A percentile compares a stretch with the other conserved stretches of the same genome.
Conservation (phyloP, 2,329 filamentous ascomycete genomes). For the Tolypocladium guangdongense region DNA sequence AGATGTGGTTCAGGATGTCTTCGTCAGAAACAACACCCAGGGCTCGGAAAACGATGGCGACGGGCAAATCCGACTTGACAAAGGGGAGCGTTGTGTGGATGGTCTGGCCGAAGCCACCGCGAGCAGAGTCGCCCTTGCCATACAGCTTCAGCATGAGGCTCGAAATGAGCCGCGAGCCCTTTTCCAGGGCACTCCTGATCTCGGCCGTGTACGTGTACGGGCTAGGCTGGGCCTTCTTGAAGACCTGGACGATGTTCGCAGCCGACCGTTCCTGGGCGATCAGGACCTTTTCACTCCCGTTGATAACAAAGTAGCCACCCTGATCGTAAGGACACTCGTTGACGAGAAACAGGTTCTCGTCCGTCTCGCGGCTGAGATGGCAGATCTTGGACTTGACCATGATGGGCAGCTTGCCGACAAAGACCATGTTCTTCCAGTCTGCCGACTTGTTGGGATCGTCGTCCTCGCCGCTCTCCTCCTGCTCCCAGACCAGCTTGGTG, state of each 20-base stretch:
- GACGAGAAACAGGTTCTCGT: constrained; percentile 78
- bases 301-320: constrained; percentile 98
- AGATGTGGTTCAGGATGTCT: constrained; percentile 96
- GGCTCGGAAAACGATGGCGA: constrained; percentile 91
- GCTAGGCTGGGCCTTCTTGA: constrained; percentile 92
- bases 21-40: constrained; percentile 94
- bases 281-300: constrained; percentile 95
- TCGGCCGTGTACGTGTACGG: constrained; percentile 90
- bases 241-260: constrained; percentile 97
- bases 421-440: constrained; percentile 61
- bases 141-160: constrained; percentile 86
- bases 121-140: constrained; percentile 71
- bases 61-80: constrained; percentile 85
- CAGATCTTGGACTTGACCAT: constrained; percentile 98
- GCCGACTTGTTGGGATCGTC: constrained; percentile 41
- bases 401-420: constrained; percentile 90
- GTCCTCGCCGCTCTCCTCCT: constrained; percentile 41
- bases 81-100: constrained; percentile 89
- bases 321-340: constrained; percentile 98
- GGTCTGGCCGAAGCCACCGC: constrained; percentile 69
- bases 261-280: constrained; percentile 97
- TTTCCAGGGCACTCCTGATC: constrained; percentile 92
- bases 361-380: constrained; percentile 70
- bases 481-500: constrained; percentile 49
- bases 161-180: constrained; percentile 88